Evolutionary conservation across 441 rosid species (phyloP), one percentile per base, ranked within the genome.

Genomic region (Kokia cookei): DNA sequence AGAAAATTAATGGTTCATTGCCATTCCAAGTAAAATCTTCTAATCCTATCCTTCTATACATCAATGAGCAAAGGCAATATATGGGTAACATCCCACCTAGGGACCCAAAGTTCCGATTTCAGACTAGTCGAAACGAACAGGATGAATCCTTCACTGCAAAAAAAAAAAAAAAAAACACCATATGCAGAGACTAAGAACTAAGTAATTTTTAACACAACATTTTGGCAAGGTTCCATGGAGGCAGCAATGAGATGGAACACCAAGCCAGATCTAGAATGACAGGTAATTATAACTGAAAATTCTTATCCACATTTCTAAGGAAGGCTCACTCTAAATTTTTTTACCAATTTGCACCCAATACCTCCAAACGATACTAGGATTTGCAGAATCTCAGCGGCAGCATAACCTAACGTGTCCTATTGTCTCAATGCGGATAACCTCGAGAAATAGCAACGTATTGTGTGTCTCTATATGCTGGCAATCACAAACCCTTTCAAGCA

Each of bases 41-140:
- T 47, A 63, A 35, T 69, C 58, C 66, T 60, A 48, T 32, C 24
- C 54, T 69, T 63, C 62, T 75, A 60, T 75, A 75, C 82, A 79
- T 75, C 60, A 60, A 60, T 71, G 32, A 43, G 66, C 66, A 47
- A 61, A 67, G 65, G 69, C 19, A 57, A 66, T 60, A 60, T 17
- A 24, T 60, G 35, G 67, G 73, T 65, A 50, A 59, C 12, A 65
- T 17, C 62, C 57, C 45, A 7, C 62, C 57, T 32, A 4, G 62
- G 53, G 62, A 54, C 15, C 17, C 17, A 9, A 50, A 15, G 15
- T 71, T 13, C 32, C 2, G 24, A 27, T 71, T 48, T 50, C 71
- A 11, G 12, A 53, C 62, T 19, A 12, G 26, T 61, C 17, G n/a
- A 58, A 64, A 19, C 7, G 37, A 54, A 14, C 15, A 10, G 73